A percentile compares a stretch with the other conserved stretches of the same genome.
Conservation (phyloP, 768 basidiomycete species). For the Hygrocybe coccinea region DNA sequence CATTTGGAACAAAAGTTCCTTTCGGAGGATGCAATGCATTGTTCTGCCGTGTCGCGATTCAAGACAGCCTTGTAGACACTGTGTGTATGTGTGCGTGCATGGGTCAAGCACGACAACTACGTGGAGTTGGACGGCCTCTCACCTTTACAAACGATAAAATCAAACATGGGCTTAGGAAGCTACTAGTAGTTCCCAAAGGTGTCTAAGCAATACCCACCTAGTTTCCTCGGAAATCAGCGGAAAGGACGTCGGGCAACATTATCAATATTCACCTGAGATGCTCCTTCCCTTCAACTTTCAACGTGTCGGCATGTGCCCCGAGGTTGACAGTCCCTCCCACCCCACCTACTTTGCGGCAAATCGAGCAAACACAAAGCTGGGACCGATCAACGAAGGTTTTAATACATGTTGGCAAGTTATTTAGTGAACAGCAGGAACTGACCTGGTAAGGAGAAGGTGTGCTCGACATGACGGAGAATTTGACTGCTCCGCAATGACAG, state of each 20-base stretch:
- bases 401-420: too few species aligned
- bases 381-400: neutral
- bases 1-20: conserved; percentile 62
- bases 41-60: conserved; percentile 47
- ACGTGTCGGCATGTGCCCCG: conserved; percentile 48
- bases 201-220: neutral
- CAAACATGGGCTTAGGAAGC: neutral
- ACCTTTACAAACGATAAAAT: too few species aligned
- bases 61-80: conserved; percentile 63
- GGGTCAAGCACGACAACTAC: too few species aligned
- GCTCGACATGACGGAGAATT: conserved; percentile 45
- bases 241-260: neutral
- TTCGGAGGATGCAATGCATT: conserved; percentile 49
- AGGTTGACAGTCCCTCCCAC: conserved; percentile 62
- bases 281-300: conserved; percentile 52
- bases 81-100: too few species aligned
- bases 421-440: conserved; percentile 4
- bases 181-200: neutral
- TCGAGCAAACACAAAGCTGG: conserved; percentile 61
- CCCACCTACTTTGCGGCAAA: conserved; percentile 69
- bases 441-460: conserved; percentile 65
- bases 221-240: neutral
- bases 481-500: conserved; percentile 51
- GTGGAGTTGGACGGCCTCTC: too few species aligned
- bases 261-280: conserved; percentile 41